Percentiles rank a stretch among this genome's conserved stretches.
These are phyloP conservation scores for Tetrahymena elliotti DNA, from an alignment of 73 alveolate genomes.

Conservation along the genomic window DNA sequence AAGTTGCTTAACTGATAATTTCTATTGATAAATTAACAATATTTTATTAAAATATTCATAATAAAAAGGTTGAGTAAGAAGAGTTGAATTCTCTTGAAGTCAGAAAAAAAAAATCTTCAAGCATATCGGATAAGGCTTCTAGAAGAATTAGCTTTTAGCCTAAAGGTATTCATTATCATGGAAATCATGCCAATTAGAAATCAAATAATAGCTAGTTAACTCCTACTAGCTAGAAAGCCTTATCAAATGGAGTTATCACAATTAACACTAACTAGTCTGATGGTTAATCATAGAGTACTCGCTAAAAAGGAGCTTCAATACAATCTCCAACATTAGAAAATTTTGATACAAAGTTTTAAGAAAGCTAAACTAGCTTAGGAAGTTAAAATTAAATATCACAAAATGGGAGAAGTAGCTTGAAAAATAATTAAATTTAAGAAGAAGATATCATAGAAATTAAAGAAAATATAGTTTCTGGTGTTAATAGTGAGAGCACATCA, in stretches of 20 bases:
- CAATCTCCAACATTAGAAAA: neutral
- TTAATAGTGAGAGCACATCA: neutral
- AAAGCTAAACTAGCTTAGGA: neutral
- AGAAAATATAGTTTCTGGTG: neutral
- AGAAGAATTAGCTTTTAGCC: neutral
- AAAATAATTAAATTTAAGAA: neutral
- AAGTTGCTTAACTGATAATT: no score
- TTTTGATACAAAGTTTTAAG: neutral
- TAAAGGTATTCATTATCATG: neutral
- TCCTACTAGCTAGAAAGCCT: neutral
- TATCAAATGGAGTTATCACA: neutral
- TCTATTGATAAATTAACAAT: no score
- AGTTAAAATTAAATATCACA: neutral
- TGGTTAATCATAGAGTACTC: neutral
- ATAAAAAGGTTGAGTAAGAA: neutral
- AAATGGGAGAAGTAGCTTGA: neutral
- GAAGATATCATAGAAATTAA: neutral
- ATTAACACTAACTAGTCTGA: neutral
- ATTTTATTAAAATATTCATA: no score
- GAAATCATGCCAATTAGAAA: neutral
- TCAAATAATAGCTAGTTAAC: neutral
- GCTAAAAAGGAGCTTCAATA: neutral
- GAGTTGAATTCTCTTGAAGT: neutral
- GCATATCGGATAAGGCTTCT: neutral
- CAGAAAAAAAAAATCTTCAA: neutral